Evolutionary conservation across 2,329 filamentous ascomycete species (phyloP).

Genomic region (Thermomyces lanuginosus): DNA sequence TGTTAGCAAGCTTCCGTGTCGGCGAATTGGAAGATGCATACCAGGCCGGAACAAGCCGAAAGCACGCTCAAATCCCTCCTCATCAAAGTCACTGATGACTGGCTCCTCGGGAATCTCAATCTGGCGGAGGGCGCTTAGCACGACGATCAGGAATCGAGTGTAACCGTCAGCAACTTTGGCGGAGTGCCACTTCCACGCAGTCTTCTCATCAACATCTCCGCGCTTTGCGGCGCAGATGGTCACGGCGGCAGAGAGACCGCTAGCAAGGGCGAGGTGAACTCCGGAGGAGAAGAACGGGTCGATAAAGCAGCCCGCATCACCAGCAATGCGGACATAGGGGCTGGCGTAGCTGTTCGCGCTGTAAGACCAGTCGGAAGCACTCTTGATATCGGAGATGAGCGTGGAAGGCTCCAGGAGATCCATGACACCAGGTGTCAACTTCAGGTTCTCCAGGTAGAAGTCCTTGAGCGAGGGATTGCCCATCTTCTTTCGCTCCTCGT

Average conservation of each 20-base stretch:
- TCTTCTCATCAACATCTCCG: conserved; percentile 24
- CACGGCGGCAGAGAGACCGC: conserved; percentile 30
- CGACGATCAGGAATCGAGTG: conserved; percentile 32
- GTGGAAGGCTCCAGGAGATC: conserved; percentile 18
- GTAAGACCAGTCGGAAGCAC: conserved; percentile 35
- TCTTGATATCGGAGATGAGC: conserved; percentile 22
- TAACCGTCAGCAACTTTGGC: conserved; percentile 31
- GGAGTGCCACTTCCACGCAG: conserved; percentile 26
- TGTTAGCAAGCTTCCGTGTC: not conserved
- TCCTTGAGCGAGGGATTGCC: conserved; percentile 3
- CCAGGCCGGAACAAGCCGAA: conserved; percentile 2
- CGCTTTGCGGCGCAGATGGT: conserved; percentile 27
- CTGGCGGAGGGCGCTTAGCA: conserved; percentile 6
- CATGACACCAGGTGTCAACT: conserved; percentile 8
- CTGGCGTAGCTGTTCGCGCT: conserved; percentile 28
- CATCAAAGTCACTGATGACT: conserved; percentile 1
- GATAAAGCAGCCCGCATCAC: conserved; percentile 35
- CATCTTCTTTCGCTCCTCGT: conserved; percentile 5
- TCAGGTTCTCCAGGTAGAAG: conserved; percentile 7
- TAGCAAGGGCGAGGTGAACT: conserved; percentile 29
- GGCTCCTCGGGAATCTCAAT: conserved; percentile 4
- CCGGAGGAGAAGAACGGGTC: conserved; percentile 35
- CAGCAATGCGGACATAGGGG: conserved; percentile 26
- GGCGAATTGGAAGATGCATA: not conserved
- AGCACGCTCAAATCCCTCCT: conserved; percentile 2